A percentile compares a stretch with the other conserved stretches of the same genome.
These are phyloP conservation scores for Termitomyces sp. DNA, from an alignment of 768 basidiomycete species.

Conservation along the genomic window DNA sequence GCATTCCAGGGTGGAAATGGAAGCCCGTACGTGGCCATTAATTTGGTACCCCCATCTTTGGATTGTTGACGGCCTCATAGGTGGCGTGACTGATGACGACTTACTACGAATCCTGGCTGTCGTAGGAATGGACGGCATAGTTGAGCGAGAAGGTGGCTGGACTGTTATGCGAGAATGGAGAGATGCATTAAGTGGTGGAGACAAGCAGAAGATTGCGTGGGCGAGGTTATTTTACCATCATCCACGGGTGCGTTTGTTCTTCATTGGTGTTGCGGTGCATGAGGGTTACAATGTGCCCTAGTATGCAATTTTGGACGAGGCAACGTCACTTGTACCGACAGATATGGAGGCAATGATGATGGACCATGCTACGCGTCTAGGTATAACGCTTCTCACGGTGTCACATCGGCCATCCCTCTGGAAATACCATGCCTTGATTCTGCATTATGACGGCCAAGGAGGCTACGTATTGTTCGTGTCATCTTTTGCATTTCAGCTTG, in stretches of 20 bases:
- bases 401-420: constrained; percentile 93
- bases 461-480: constrained; percentile 86
- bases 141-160: constrained; percentile 97
- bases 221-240: constrained; percentile 92
- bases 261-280: neutral
- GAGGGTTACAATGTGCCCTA: constrained; percentile 22
- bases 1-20: constrained; percentile 77
- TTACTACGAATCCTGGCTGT: constrained; percentile 64
- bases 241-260: constrained; percentile 61
- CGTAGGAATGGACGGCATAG: constrained; percentile 81
- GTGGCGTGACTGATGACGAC: constrained; percentile 69
- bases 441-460: constrained; percentile 92
- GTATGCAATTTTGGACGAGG: constrained; percentile 97
- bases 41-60: neutral
- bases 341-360: constrained; percentile 95
- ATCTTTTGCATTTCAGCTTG: neutral
- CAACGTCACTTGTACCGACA: constrained; percentile 88
- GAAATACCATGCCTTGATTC: constrained; percentile 84
- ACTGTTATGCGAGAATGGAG: constrained; percentile 87
- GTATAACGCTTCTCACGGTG: constrained; percentile 91
- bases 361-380: constrained; percentile 80
- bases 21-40: constrained; percentile 44
- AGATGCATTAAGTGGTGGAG: constrained; percentile 88
- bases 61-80: constrained; percentile 23
- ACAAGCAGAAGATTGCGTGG: constrained; percentile 98